Percentiles rank a stretch among this genome's conserved stretches.
These are phyloP conservation scores for Helichrysum umbraculigerum DNA, from an alignment of 129 eudicot species.

Conservation along the genomic window DNA sequence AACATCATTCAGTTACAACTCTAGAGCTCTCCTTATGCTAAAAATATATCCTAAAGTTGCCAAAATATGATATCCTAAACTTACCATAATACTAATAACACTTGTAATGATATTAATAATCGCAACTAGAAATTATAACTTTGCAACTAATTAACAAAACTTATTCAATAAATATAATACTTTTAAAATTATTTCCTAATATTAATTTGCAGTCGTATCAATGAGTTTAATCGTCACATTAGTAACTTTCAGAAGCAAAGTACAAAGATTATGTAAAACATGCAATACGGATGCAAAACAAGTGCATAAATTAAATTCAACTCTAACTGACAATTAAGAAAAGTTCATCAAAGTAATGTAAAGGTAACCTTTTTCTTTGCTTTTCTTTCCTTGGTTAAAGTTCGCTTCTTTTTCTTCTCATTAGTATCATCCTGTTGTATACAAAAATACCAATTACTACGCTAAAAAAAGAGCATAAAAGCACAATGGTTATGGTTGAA, in stretches of 20 bases:
- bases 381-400: constrained; percentile 41
- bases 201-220: too few species aligned
- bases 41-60: too few species aligned
- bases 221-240: background rate
- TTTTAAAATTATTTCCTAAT: too few species aligned
- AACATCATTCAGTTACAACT: too few species aligned
- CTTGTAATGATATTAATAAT: too few species aligned
- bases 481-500: background rate
- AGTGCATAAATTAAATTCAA: constrained; percentile 3
- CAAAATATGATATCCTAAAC: too few species aligned
- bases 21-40: too few species aligned
- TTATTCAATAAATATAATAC: too few species aligned
- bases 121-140: too few species aligned
- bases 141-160: too few species aligned
- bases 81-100: too few species aligned
- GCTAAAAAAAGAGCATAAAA: constrained; percentile 5
- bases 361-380: constrained; percentile 63
- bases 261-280: constrained; percentile 5
- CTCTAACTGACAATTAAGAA: background rate
- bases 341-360: constrained; percentile 10
- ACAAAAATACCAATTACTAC: constrained; percentile 1
- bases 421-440: constrained; percentile 38
- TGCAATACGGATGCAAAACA: background rate
- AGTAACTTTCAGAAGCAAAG: constrained; percentile 3
- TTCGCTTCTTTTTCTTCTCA: constrained; percentile 53